Base-by-base conservation (phyloP, 73 alveolate species). In the Stentor coeruleus region DNA sequence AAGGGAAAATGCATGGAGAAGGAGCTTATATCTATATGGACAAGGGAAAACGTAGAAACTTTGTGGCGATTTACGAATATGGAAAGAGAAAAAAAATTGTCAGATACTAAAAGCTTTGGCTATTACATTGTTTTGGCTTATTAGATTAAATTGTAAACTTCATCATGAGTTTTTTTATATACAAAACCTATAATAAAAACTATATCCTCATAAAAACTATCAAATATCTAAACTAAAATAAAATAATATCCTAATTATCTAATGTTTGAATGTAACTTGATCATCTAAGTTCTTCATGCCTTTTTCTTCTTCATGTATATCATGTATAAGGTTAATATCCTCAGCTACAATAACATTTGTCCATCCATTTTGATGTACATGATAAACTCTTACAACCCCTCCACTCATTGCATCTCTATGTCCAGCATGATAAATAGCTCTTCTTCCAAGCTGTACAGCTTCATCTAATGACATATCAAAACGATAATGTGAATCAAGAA, bases 381-480 rank as follows among this genome's bases (percentile, higher is more conserved):
- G 99, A 87, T 95, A 97, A 82, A 98, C 98, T 86, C 99, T 94
- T 80, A 95, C 99, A 75, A 97, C 99, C 73, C 99, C 99, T 42
- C 99, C 99, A 41, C 99, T 97, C 84, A 98, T 99, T 57, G 99
- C 96, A 81, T 98, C 99, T 87, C 99, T 96, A 85, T 96, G 99
- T 42, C 99, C 97, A 35, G 99, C 99, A 74, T 95, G 98, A 83
- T 95, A 93, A 84, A 98, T 98, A 39, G 99, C 99, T 81, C 99
- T 96, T 59, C 98, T 90, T 35, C 99, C 99, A 57, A 98, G 93
- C 76, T 95, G 96, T 38, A 96, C 98, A 0, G 99, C 99, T 82
- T 98, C 97, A 39, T 95, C 97, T 14, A 96, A 83, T 0, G 97
- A 82, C 94, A 98, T 81, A 86, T 97, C 99, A 73, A 87, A 91